These are phyloP conservation scores for Moringa oleifera DNA, from an alignment of 345 rosid genomes.

Conservation along the genomic window DNA sequence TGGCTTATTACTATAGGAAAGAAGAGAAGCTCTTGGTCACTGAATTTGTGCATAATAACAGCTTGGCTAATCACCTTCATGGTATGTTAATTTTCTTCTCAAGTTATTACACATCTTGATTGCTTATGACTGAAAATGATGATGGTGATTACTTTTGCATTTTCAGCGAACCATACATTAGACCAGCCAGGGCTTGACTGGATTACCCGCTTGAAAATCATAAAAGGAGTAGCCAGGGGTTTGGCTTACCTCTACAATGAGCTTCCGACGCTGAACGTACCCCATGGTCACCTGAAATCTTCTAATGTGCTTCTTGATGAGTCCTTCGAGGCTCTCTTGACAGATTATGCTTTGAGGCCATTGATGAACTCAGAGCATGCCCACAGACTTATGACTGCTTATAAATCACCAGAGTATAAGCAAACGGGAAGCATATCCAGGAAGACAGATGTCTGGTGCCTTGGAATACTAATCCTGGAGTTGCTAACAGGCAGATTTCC, in stretches of 20 bases:
- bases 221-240: slow-evolving; percentile 64
- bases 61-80: slow-evolving; percentile 73
- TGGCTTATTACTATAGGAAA: slow-evolving; percentile 62
- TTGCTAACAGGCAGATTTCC: slow-evolving; percentile 58
- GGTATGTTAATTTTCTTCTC: slow-evolving; percentile 27
- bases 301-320: slow-evolving; percentile 63
- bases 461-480: slow-evolving; percentile 65
- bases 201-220: slow-evolving; percentile 50
- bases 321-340: slow-evolving; percentile 42
- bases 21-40: slow-evolving; percentile 71
- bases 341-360: slow-evolving; percentile 56
- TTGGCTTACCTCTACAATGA: slow-evolving; percentile 52
- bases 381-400: slow-evolving; percentile 48
- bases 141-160: slow-evolving; percentile 1
- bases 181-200: slow-evolving; percentile 53
- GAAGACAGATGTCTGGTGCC: slow-evolving; percentile 67
- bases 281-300: slow-evolving; percentile 81
- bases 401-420: slow-evolving; percentile 68
- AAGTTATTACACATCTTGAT: neutral
- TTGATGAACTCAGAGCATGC: slow-evolving; percentile 65
- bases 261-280: slow-evolving; percentile 45
- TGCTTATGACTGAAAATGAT: neutral
- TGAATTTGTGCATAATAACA: slow-evolving; percentile 41
- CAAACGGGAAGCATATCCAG: slow-evolving; percentile 31
- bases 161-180: slow-evolving; percentile 50